Conservation (phyloP, 176 grass and related monocot genomes). For the Chloris gayana region DNA sequence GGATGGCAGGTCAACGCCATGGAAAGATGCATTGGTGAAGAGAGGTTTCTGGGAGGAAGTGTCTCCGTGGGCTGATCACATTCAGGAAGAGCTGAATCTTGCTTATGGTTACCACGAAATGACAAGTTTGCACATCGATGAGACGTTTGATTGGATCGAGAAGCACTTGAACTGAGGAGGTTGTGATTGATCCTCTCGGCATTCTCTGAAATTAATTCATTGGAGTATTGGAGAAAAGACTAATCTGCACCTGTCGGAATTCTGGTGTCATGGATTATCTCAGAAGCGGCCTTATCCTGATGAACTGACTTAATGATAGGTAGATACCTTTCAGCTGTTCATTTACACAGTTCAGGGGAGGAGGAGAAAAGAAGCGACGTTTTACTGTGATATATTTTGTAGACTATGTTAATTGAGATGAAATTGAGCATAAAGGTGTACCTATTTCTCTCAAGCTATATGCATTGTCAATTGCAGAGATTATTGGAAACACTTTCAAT, state of each 20-base stretch:
- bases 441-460: not conserved
- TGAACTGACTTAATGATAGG: not conserved
- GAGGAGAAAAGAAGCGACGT: too few relatives aligned
- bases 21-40: conserved; percentile 62
- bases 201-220: not conserved
- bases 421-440: not conserved
- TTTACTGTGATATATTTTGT: conserved; percentile 6
- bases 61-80: conserved; percentile 53
- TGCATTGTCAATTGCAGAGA: not conserved
- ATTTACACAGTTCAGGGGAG: not conserved
- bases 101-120: conserved; percentile 78
- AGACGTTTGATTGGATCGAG: conserved; percentile 81
- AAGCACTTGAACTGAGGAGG: conserved; percentile 27
- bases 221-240: not conserved
- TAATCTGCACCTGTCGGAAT: too few relatives aligned
- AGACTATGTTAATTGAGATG: not conserved
- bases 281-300: not conserved
- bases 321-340: conserved; percentile 8
- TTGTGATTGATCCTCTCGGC: not conserved
- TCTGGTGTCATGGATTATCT: not conserved
- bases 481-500: not conserved
- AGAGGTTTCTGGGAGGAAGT: conserved; percentile 47
- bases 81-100: conserved; percentile 78
- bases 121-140: conserved; percentile 58
- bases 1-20: conserved; percentile 56